Evolutionary conservation across 495 filamentous ascomycete species (phyloP), one percentile per base, ranked within the genome.

Genomic region (Neohortaea acidophila): DNA sequence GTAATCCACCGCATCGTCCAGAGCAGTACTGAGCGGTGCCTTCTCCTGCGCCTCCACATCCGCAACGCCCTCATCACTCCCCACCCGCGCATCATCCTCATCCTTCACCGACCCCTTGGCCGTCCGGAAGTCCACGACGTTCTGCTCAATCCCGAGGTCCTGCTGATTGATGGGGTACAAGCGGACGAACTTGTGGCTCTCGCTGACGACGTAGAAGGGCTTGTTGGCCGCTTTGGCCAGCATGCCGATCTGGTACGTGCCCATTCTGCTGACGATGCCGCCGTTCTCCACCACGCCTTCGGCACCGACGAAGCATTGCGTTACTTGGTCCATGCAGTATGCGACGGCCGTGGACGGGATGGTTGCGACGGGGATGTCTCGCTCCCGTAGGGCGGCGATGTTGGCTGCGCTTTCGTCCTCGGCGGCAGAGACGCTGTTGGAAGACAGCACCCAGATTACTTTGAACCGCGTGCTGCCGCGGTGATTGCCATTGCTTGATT

Each of bases 221-320:
- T 83, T 84, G 4, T 72, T 69, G 41, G 76, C 72, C 2, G 72
- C 70, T 46, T 82, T 84, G 28, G 84, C 82, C 33, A 94, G 64
- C 33, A 81, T 59, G 0, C 83, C 85, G 35, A 96, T 74, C 61
- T 94, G 89, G 46, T 81, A 84, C 4, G 89, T 94, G 17, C 89
- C 89, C 66, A 96, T 70, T 33, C 85, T 64, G 27, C 75, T 84
- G 44, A 97, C 81, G 39, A 94, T 76, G 19, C 87, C 86, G 13
- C 89, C 89, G 56, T 94, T 91, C 49, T 91, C 82, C 27, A 89
- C 81, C 14, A 94, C 83, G 32, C 81, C 84, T 49, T 97, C 89
- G n/a, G 85, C 83, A 33, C 89, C 89, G 11, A 91, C 81, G 33
- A 97, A 75, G 0, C 87, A 77, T 49, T 86, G 69, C 51, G 79